phyloP scores from a whole-genome alignment of 2,329 filamentous ascomycete genomes.

The Trichophyton equinum region DNA sequence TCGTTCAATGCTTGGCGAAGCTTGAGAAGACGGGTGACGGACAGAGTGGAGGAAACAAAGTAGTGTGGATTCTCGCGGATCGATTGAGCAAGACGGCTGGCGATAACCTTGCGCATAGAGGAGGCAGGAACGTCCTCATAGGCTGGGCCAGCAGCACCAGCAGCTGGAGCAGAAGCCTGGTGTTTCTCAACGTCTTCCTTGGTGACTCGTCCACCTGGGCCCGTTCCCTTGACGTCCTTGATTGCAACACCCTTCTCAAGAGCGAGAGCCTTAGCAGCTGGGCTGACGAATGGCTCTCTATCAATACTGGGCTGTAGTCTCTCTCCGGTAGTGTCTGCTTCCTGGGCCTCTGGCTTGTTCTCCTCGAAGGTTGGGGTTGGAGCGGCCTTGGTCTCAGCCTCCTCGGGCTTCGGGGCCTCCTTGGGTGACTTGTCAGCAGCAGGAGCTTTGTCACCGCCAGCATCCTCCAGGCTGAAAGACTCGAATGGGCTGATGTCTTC shows the following conservation, averaged over 20 bases:
- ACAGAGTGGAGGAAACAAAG: slow-evolving; percentile 84
- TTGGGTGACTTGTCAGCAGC: slow-evolving; percentile 51
- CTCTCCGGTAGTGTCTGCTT: slow-evolving; percentile 57
- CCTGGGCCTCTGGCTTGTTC: slow-evolving; percentile 30
- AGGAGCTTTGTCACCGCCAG: slow-evolving; percentile 65
- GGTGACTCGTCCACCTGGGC: slow-evolving; percentile 74
- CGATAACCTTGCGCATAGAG: slow-evolving; percentile 98
- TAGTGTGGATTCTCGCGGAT: slow-evolving; percentile 94
- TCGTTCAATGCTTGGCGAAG: slow-evolving; percentile 88
- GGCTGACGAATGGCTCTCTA: slow-evolving; percentile 60
- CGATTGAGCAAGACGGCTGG: slow-evolving; percentile 77
- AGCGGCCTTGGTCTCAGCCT: slow-evolving; percentile 38
- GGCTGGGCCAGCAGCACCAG: slow-evolving; percentile 45
- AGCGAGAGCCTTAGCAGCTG: slow-evolving; percentile 68
- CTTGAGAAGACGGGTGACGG: slow-evolving; percentile 89
- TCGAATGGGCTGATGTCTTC: slow-evolving; percentile 79
- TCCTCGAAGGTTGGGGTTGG: slow-evolving; percentile 53
- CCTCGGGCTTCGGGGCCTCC: slow-evolving; percentile 43
- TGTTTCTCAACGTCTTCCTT: slow-evolving; percentile 89
- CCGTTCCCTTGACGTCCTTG: slow-evolving; percentile 70
- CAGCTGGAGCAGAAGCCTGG: slow-evolving; percentile 41
- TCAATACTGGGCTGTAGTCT: slow-evolving; percentile 74
- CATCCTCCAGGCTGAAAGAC: slow-evolving; percentile 75
- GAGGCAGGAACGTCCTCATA: slow-evolving; percentile 77
- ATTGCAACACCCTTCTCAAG: slow-evolving; percentile 72